phyloP scores from a whole-genome alignment of 2,329 filamentous ascomycete species.

The Fusarium albidum region DNA sequence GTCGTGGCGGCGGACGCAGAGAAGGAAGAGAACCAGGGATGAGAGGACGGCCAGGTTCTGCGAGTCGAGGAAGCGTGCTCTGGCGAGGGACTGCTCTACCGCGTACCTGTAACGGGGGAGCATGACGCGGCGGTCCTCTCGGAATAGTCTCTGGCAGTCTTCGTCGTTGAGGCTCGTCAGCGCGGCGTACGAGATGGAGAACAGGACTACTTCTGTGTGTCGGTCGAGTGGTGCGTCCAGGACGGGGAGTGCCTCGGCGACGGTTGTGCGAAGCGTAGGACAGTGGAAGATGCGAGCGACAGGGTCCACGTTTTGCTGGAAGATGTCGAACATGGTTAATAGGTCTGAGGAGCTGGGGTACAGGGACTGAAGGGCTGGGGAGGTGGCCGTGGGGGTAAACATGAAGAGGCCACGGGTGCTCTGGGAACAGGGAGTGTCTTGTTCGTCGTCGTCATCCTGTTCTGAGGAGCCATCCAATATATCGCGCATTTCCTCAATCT shows the following conservation, averaged over 20 bases:
- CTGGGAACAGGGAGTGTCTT: neutral
- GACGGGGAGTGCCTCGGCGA: neutral
- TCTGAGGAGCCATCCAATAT: neutral
- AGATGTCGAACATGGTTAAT: neutral
- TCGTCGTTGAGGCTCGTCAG: constrained; percentile 2
- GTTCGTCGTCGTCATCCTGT: neutral
- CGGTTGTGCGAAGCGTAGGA: neutral
- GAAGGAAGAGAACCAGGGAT: constrained; percentile 3
- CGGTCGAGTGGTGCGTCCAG: neutral
- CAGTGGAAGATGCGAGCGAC: constrained; percentile 6
- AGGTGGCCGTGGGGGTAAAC: neutral
- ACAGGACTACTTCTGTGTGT: constrained; percentile 1
- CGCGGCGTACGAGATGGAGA: constrained; percentile 12
- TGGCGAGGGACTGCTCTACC: constrained; percentile 3
- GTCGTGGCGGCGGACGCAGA: constrained; percentile 1
- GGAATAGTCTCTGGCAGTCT: neutral
- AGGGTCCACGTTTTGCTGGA: constrained; percentile 2
- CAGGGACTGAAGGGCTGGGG: neutral
- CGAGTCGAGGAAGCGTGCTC: constrained; percentile 3
- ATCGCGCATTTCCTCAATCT: constrained; percentile 2
- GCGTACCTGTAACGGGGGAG: constrained; percentile 7
- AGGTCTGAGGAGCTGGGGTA: constrained; percentile 2
- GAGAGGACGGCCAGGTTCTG: neutral
- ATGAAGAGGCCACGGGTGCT: neutral
- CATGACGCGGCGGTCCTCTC: neutral